Base-by-base conservation (phyloP, 208 protist genomes). In the Blechomonas ayalai region DNA sequence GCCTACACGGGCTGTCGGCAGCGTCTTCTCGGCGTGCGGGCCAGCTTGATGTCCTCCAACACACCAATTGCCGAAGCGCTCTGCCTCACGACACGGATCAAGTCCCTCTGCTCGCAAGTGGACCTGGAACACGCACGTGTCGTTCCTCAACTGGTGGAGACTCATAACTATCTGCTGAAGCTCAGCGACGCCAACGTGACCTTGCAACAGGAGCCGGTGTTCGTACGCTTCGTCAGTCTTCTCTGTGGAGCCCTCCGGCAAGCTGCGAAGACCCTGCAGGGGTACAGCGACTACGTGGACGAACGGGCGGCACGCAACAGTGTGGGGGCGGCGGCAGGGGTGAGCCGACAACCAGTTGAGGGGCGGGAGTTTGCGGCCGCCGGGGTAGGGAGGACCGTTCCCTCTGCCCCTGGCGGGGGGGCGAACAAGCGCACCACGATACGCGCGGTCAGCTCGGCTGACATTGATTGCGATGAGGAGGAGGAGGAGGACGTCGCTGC, bases 1-100 rank as follows among this genome's bases (percentile, higher is more conserved):
- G 71, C 76, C 25, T 82, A 77, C 27, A 66, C 60, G 20, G 75
- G 75, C 54, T 67, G 67, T 34, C 62, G 66, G 13, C 67, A 90
- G 48, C 78, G 75, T 41, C 56, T 91, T 3, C 74, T 67, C 40
- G 67, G 73, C n/a, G 73, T 90, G 22, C 58, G 68, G 8, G 41
- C 66, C 10, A 52, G 36, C 28, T 52, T 67, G 23, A 54, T 83
- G 48, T 41, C 54, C 4, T 52, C 70, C 15, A 63, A 63, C 15
- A 76, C 63, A 2, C 64, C 48, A 13, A 50, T 80, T 24, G 49
- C 67, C 12, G 57, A 55, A 36, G 62, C 70, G 26, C 59, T 94
- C 12, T 46, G 52, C n/a, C 65, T 86, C 39, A 87, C 79, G 6
- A 63, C 61, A 0, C 67, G 63, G 19, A 72, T 94, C 22, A 82